Evolutionary conservation across 2,329 filamentous ascomycete species (phyloP).

Genomic region (Dactylellina haptotyla): DNA sequence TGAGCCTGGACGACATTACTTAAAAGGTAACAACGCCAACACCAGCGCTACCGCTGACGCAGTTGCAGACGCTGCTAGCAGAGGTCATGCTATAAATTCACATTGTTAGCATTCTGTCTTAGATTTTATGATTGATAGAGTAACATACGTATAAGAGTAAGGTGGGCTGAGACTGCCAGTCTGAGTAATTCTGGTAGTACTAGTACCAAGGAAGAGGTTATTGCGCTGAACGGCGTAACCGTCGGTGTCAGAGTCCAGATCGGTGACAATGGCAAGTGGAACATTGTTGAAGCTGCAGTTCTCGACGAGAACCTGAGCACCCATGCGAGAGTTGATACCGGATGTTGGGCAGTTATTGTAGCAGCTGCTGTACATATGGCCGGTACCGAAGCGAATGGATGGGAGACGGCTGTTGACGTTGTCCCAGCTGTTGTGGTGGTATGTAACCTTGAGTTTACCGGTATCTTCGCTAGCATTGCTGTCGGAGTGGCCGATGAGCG

Average conservation of each 20-base stretch:
- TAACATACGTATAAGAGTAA: conserved; percentile 60
- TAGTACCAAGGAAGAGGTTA: conserved; percentile 63
- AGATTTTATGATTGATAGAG: not conserved
- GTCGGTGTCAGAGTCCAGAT: conserved; percentile 64
- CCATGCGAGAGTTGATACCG: conserved; percentile 69
- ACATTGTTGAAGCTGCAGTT: conserved; percentile 66
- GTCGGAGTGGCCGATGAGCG: conserved; percentile 71
- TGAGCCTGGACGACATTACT: not conserved
- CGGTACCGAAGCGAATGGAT: conserved; percentile 73
- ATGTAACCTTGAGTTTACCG: conserved; percentile 72
- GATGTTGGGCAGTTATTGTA: conserved; percentile 60
- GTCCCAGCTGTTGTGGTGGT: conserved; percentile 73
- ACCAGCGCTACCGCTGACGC: conserved; percentile 28
- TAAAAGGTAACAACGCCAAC: conserved; percentile 50
- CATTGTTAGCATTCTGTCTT: not conserved
- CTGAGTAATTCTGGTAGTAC: conserved; percentile 60
- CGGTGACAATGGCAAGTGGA: conserved; percentile 61
- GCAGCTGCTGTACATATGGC: conserved; percentile 67
- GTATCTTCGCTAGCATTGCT: conserved; percentile 69
- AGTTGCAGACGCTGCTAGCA: conserved; percentile 35
- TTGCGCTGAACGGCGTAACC: conserved; percentile 64
- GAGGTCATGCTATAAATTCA: conserved; percentile 25
- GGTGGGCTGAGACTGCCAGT: conserved; percentile 60
- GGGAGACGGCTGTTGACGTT: conserved; percentile 74
- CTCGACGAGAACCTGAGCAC: conserved; percentile 70